phyloP scores from a whole-genome alignment of 441 rosid genomes.

The Brassica balearica region DNA sequence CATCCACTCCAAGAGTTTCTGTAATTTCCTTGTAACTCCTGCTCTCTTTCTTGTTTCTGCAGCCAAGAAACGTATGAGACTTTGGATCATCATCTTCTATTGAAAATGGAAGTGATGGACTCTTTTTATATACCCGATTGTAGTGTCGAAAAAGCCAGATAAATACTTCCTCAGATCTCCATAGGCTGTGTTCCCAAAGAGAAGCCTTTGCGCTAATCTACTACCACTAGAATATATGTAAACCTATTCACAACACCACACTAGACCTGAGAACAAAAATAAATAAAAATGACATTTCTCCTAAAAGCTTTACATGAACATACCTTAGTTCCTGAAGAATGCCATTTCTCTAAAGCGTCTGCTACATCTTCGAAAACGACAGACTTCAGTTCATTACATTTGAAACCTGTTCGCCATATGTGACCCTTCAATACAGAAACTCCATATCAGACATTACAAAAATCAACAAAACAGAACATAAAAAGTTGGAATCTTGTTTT shows the following conservation, averaged over 20 bases:
- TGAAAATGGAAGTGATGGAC: background rate
- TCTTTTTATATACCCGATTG: conserved; percentile 68
- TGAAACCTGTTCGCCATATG: conserved; percentile 91
- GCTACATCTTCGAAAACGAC: conserved; percentile 87
- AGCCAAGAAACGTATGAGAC: conserved; percentile 32
- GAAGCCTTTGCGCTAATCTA: conserved; percentile 90
- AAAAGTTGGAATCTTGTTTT: background rate
- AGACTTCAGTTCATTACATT: conserved; percentile 72
- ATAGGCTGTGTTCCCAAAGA: conserved; percentile 78
- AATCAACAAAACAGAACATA: background rate
- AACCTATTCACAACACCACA: conserved; percentile 50
- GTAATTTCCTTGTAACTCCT: conserved; percentile 77
- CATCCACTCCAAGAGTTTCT: conserved; percentile 77
- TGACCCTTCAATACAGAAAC: conserved; percentile 67
- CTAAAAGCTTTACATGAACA: conserved; percentile 19
- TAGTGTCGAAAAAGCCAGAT: conserved; percentile 85
- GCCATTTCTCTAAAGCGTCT: conserved; percentile 87
- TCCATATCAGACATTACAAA: conserved; percentile 17
- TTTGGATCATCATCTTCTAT: conserved; percentile 4
- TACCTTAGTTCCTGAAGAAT: conserved; percentile 84
- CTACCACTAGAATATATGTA: conserved; percentile 98
- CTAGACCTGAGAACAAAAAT: background rate
- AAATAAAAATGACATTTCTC: background rate
- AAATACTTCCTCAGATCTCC: conserved; percentile 89
- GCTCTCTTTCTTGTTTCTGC: conserved; percentile 85